Conservation (phyloP, 2,329 filamentous ascomycete species). For the Diplocarpon rosae region DNA sequence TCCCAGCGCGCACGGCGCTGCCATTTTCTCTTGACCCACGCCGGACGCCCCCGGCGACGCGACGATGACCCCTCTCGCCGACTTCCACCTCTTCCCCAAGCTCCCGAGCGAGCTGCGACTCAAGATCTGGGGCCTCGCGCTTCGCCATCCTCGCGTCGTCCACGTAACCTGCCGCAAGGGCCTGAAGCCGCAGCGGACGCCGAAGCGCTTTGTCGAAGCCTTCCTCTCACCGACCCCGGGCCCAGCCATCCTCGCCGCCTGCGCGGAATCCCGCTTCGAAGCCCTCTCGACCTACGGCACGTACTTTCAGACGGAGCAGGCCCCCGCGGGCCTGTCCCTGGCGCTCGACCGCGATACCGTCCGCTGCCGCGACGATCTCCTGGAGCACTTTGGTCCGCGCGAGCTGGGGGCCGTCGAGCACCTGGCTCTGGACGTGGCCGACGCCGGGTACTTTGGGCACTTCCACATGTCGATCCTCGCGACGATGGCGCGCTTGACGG, state of each 20-base stretch:
- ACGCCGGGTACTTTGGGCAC: conserved; percentile 21
- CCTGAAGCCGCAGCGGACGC: background rate
- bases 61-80: conserved; percentile 5
- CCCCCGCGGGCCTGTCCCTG: conserved; percentile 15
- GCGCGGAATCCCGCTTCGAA: conserved; percentile 23
- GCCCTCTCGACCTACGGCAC: conserved; percentile 14
- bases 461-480: conserved; percentile 20
- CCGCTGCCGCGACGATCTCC: conserved; percentile 11
- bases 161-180: conserved; percentile 14
- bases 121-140: conserved; percentile 19
- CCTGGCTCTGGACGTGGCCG: conserved; percentile 17
- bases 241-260: conserved; percentile 23
- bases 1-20: no score
- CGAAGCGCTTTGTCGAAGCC: conserved; percentile 5
- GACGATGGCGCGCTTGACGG: conserved; percentile 17
- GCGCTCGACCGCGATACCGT: conserved; percentile 16
- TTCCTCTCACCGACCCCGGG: conserved; percentile 18
- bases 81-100: conserved; percentile 20
- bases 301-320: conserved; percentile 1
- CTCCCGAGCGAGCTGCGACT: conserved; percentile 23
- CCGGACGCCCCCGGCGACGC: background rate
- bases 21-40: no score
- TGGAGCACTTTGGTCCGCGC: conserved; percentile 12
- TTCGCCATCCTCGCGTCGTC: conserved; percentile 14
- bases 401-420: conserved; percentile 12